Conservation (phyloP, 768 basidiomycete species). For the Lentinula sp. region DNA sequence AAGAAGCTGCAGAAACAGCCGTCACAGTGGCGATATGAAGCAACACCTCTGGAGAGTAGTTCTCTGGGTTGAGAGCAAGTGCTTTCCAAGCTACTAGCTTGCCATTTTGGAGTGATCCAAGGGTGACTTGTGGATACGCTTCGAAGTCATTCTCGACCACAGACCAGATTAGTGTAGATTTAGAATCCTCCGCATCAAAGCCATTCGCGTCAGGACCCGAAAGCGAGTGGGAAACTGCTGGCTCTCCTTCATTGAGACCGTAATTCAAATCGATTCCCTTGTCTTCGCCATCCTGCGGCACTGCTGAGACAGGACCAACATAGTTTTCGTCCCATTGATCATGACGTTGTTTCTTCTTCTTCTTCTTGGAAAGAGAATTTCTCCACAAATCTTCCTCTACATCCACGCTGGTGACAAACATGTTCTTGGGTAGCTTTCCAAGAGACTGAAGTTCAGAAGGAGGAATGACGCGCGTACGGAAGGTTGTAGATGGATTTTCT, state of each 20-base stretch:
- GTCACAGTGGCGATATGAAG: slow-evolving; percentile 4
- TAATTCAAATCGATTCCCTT: neutral
- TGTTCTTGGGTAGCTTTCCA: slow-evolving; percentile 33
- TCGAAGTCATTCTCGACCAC: neutral
- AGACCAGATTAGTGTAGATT: slow-evolving; percentile 1
- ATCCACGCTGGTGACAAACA: slow-evolving; percentile 48
- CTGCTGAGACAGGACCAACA: no score
- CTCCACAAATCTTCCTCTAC: slow-evolving; percentile 28
- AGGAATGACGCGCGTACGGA: slow-evolving; percentile 27
- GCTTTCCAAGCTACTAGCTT: slow-evolving; percentile 5
- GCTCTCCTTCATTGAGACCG: neutral
- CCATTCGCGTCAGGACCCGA: neutral
- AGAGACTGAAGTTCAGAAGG: slow-evolving; percentile 35
- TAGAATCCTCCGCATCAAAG: neutral
- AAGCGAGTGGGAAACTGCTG: neutral
- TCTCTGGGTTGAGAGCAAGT: neutral
- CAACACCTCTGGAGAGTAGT: slow-evolving; percentile 1
- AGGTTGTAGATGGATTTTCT: neutral
- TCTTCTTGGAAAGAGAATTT: slow-evolving; percentile 18
- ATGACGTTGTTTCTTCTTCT: slow-evolving; percentile 1
- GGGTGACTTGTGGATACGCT: neutral
- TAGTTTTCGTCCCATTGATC: neutral
- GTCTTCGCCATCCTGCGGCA: neutral
- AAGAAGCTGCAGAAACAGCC: neutral
- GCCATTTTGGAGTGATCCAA: neutral